Evolutionary conservation across 1,284 basidiomycete species (phyloP).

Genomic region (Takashimella koratensis): DNA sequence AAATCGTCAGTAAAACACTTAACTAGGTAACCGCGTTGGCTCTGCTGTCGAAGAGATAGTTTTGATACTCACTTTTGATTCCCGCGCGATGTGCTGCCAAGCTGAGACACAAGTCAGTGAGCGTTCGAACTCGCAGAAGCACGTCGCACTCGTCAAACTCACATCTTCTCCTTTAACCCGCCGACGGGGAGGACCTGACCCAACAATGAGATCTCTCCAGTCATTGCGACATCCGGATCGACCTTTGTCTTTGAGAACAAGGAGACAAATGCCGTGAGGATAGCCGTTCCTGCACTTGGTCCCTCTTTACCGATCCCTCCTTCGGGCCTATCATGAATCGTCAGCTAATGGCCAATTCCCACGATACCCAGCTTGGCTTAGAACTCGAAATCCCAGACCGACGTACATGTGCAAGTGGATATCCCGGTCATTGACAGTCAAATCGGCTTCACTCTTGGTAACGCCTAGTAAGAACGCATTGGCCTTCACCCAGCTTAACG

Average conservation of each 20-base stretch:
- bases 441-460: slow-evolving; percentile 64
- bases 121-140: background rate
- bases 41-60: too few relatives aligned
- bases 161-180: slow-evolving; percentile 89
- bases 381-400: background rate
- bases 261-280: slow-evolving; percentile 84
- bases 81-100: slow-evolving; percentile 89
- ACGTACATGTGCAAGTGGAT: slow-evolving; percentile 81
- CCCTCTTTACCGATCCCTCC: slow-evolving; percentile 98
- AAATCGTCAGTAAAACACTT: too few relatives aligned
- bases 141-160: too few relatives aligned
- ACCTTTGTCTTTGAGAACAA: slow-evolving; percentile 80
- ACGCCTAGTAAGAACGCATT: slow-evolving; percentile 87
- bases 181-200: slow-evolving; percentile 91
- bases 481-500: slow-evolving; percentile 85
- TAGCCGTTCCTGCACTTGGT: slow-evolving; percentile 91
- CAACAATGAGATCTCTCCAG: slow-evolving; percentile 87
- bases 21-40: too few relatives aligned
- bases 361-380: background rate
- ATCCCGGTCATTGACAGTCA: slow-evolving; percentile 77
- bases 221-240: slow-evolving; percentile 88
- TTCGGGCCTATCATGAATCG: slow-evolving; percentile 59
- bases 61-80: slow-evolving; percentile 64
- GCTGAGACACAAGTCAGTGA: slow-evolving; percentile 6
- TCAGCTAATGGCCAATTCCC: background rate